A percentile compares a stretch with the other conserved stretches of the same genome.
These are phyloP conservation scores for Lachnellula occidentalis DNA, from an alignment of 2,329 filamentous ascomycete species.

Conservation along the genomic window DNA sequence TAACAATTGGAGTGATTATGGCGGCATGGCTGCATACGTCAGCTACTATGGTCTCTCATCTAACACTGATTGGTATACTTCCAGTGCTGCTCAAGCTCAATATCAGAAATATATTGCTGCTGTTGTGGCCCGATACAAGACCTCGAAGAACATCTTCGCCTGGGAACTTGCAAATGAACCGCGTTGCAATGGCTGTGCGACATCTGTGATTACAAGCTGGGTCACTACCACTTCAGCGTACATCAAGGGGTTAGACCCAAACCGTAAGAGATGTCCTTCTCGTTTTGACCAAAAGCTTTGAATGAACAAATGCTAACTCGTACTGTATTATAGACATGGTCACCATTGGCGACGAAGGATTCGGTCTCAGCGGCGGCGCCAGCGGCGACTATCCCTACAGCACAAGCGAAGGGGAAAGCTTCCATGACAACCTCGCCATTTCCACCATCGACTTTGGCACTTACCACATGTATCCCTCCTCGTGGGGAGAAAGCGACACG, in stretches of 20 bases:
- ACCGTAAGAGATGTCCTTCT: conserved; percentile 29
- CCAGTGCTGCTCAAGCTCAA: conserved; percentile 42
- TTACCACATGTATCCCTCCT: conserved; percentile 45
- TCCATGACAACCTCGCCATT: conserved; percentile 43
- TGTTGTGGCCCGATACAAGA: conserved; percentile 54
- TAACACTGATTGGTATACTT: conserved; percentile 25
- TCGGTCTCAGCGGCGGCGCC: conserved; percentile 33
- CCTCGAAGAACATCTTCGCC: conserved; percentile 55
- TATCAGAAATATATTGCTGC: conserved; percentile 55
- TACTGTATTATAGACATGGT: conserved; percentile 44
- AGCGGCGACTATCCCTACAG: conserved; percentile 40
- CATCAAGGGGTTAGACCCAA: conserved; percentile 56
- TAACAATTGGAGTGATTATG: conserved; percentile 66
- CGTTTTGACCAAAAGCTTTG: too few relatives aligned
- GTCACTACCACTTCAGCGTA: conserved; percentile 51
- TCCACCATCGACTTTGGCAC: conserved; percentile 47
- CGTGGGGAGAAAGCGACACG: conserved; percentile 34
- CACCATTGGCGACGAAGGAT: conserved; percentile 59
- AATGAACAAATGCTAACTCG: not conserved
- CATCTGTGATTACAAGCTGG: conserved; percentile 56
- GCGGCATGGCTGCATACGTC: conserved; percentile 56
- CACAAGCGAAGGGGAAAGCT: conserved; percentile 40
- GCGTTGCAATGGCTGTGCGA: conserved; percentile 55
- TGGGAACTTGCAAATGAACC: conserved; percentile 69
- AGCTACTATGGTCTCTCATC: conserved; percentile 46